A percentile compares a stretch with the other conserved stretches of the same genome.
Evolutionary conservation across 306 rosid genomes (phyloP).

Genomic region (Cicer yamashitae): DNA sequence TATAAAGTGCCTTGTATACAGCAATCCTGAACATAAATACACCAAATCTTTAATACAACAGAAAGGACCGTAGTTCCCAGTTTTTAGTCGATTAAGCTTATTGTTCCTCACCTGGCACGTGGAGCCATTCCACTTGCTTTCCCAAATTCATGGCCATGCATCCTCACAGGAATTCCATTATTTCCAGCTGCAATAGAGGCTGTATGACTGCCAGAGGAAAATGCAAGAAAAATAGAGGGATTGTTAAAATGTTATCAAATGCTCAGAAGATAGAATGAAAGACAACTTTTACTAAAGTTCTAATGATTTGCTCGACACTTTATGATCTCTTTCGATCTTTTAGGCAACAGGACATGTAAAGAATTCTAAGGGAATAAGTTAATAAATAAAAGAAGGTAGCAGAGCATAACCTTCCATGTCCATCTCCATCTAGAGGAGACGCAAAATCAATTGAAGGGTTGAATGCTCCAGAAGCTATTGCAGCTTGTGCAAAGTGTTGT

Average conservation of each 20-base stretch:
- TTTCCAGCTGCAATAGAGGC: constrained; percentile 99
- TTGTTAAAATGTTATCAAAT: constrained; percentile 21
- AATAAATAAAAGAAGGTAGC: constrained; percentile 28
- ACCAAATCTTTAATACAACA: constrained; percentile 39
- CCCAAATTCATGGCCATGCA: constrained; percentile 97
- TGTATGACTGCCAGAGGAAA: constrained; percentile 73
- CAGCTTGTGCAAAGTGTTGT: constrained; percentile 97
- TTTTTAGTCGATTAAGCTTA: constrained; percentile 38
- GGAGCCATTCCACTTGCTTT: constrained; percentile 99
- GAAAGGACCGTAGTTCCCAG: constrained; percentile 32
- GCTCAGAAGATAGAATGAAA: constrained; percentile 21
- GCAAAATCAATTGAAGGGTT: constrained; percentile 91
- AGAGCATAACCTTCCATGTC: constrained; percentile 90
- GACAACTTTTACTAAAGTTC: constrained; percentile 5
- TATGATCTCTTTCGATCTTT: constrained; percentile 23
- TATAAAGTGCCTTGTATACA: constrained; percentile 95
- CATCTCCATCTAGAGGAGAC: constrained; percentile 98
- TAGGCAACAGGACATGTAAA: background rate
- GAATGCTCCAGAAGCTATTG: constrained; percentile 93
- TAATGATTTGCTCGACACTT: constrained; percentile 10
- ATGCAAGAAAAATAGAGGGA: constrained; percentile 40
- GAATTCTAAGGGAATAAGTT: constrained; percentile 31
- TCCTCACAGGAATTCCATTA: constrained; percentile 95
- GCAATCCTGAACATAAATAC: constrained; percentile 78
- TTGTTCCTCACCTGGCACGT: constrained; percentile 87